Conservation (phyloP, 108 stramenopile species). For the Fistulifera solaris region DNA sequence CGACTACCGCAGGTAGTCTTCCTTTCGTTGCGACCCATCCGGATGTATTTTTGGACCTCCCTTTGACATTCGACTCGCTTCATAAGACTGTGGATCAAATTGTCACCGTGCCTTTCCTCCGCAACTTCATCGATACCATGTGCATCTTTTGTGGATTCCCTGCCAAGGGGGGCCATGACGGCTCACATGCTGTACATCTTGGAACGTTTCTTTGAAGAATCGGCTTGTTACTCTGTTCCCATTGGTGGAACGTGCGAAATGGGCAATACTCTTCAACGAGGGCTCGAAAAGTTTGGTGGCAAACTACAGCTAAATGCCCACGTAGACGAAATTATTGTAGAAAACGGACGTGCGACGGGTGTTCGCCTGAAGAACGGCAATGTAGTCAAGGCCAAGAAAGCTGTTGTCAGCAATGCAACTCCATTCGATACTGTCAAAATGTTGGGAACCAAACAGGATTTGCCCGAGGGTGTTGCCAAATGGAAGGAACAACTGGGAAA, state of each 20-base stretch:
- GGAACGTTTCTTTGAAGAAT: conserved; percentile 87
- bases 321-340: conserved; percentile 84
- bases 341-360: conserved; percentile 81
- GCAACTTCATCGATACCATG: conserved; percentile 91
- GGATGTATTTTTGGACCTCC: conserved; percentile 81
- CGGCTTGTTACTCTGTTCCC: conserved; percentile 77
- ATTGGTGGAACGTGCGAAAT: conserved; percentile 80
- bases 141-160: conserved; percentile 92
- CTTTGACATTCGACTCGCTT: conserved; percentile 80
- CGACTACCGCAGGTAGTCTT: conserved; percentile 77
- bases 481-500: conserved; percentile 69
- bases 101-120: conserved; percentile 82
- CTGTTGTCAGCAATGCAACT: conserved; percentile 90
- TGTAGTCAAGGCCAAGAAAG: conserved; percentile 77
- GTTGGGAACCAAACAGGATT: conserved; percentile 34
- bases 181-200: conserved; percentile 84
- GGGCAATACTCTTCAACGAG: conserved; percentile 66
- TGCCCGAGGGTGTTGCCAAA: conserved; percentile 52
- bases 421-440: conserved; percentile 90
- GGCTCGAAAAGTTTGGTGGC: conserved; percentile 79
- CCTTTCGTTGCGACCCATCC: conserved; percentile 82
- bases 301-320: conserved; percentile 85
- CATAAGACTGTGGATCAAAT: conserved; percentile 86
- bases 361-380: conserved; percentile 86
- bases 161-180: conserved; percentile 90